Evolutionary conservation across 2,329 filamentous ascomycete species (phyloP).

Genomic region (Akanthomyces lecanii): DNA sequence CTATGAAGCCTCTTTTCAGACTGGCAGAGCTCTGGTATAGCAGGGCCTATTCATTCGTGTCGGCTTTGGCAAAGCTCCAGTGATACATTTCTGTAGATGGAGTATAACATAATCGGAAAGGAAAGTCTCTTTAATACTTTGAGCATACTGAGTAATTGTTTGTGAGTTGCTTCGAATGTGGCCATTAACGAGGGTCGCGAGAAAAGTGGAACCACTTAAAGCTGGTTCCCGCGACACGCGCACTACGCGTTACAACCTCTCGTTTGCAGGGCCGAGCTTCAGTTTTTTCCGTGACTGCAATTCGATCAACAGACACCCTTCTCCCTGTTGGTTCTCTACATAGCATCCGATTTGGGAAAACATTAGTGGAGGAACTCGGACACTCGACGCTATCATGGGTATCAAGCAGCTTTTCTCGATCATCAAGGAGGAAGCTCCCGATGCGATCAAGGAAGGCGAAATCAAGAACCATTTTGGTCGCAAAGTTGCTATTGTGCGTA

Average conservation of each 20-base stretch:
- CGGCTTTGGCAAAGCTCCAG: slow-evolving; percentile 8
- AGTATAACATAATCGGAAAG: neutral
- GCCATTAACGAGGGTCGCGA: slow-evolving; percentile 13
- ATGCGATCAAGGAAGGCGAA: slow-evolving; percentile 90
- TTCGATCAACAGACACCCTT: neutral
- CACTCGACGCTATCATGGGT: slow-evolving; percentile 44
- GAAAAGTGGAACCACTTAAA: slow-evolving; percentile 22
- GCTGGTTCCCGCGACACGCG: slow-evolving; percentile 12
- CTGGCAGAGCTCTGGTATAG: slow-evolving; percentile 8
- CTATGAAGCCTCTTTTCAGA: neutral
- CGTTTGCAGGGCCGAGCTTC: slow-evolving; percentile 1
- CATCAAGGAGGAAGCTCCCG: slow-evolving; percentile 90
- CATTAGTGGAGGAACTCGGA: neutral
- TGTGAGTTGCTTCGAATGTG: slow-evolving; percentile 9
- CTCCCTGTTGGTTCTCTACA: no score
- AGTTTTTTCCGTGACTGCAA: neutral
- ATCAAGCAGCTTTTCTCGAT: slow-evolving; percentile 74
- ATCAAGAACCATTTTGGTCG: slow-evolving; percentile 99
- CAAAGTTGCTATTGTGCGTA: slow-evolving; percentile 90
- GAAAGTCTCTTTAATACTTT: neutral
- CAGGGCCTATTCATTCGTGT: slow-evolving; percentile 7
- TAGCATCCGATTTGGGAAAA: neutral
- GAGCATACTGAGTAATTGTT: neutral
- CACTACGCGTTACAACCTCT: slow-evolving; percentile 5
- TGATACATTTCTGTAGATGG: slow-evolving; percentile 9